Conservation (phyloP, 106 monocot species). For the Apostasia shenzhenica region DNA sequence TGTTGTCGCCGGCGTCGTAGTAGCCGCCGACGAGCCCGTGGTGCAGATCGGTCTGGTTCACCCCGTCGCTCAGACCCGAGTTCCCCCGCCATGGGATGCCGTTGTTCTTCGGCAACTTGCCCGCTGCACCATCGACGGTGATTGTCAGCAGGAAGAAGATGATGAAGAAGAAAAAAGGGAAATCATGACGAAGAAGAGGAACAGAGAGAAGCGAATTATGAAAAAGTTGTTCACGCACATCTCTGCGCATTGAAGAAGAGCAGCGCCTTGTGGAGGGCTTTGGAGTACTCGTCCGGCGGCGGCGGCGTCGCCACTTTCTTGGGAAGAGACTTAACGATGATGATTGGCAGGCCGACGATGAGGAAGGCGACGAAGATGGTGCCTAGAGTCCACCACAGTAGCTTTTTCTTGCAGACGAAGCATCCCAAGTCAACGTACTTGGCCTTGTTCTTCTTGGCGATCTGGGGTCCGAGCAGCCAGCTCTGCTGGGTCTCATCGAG, state of each 20-base stretch:
- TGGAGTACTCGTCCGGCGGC: constrained; percentile 70
- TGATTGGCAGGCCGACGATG: constrained; percentile 72
- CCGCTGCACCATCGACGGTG: constrained; percentile 31
- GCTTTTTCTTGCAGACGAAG: constrained; percentile 65
- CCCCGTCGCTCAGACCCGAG: constrained; percentile 67
- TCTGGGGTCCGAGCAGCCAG: constrained; percentile 76
- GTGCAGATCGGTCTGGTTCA: constrained; percentile 43
- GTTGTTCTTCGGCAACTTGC: constrained; percentile 73
- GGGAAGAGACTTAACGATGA: constrained; percentile 59
- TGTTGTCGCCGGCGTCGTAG: constrained; percentile 95
- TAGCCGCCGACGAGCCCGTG: constrained; percentile 97
- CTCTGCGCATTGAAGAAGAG: constrained; percentile 97
- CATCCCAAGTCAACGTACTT: constrained; percentile 89
- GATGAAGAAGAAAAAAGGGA: background rate
- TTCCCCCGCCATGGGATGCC: constrained; percentile 66
- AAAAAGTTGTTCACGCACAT: constrained; percentile 34
- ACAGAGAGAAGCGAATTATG: background rate
- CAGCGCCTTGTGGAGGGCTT: constrained; percentile 80
- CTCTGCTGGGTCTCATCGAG: constrained; percentile 88
- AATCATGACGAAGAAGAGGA: background rate
- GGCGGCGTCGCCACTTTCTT: constrained; percentile 37
- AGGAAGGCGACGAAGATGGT: constrained; percentile 36
- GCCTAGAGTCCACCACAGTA: constrained; percentile 46
- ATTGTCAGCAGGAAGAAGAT: background rate
- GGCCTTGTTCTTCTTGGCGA: constrained; percentile 41